Evolutionary conservation across 2,329 filamentous ascomycete species (phyloP).

Genomic region (Didymella exigua): DNA sequence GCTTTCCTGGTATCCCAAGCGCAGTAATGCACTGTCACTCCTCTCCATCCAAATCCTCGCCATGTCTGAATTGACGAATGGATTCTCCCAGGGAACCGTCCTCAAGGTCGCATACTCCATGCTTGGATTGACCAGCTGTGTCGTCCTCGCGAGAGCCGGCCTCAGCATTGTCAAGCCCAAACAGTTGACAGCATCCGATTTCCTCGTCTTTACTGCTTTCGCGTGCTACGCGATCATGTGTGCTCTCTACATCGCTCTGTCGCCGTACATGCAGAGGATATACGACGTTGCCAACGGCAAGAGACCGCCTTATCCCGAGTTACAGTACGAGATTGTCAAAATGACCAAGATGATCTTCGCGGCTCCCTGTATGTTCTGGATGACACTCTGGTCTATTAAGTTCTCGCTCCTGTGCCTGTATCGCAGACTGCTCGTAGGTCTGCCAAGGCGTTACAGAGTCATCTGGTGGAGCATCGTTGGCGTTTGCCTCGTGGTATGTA

Average conservation of each 20-base stretch:
- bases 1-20: neutral
- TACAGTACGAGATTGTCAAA: slow-evolving; percentile 33
- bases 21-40: neutral
- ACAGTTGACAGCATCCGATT: slow-evolving; percentile 11
- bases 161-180: slow-evolving; percentile 13
- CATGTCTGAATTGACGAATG: slow-evolving; percentile 15
- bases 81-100: slow-evolving; percentile 19
- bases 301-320: slow-evolving; percentile 32
- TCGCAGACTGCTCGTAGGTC: slow-evolving; percentile 39
- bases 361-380: slow-evolving; percentile 47
- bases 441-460: slow-evolving; percentile 30
- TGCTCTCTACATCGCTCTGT: slow-evolving; percentile 43
- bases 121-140: slow-evolving; percentile 17
- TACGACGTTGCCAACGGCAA: slow-evolving; percentile 31
- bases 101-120: slow-evolving; percentile 21
- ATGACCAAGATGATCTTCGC: slow-evolving; percentile 48
- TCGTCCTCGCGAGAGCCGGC: slow-evolving; percentile 16
- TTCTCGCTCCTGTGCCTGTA: slow-evolving; percentile 48
- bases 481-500: slow-evolving; percentile 41
- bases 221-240: slow-evolving; percentile 35
- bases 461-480: slow-evolving; percentile 45
- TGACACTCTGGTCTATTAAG: slow-evolving; percentile 49
- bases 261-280: slow-evolving; percentile 41
- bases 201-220: slow-evolving; percentile 29
- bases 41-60: neutral